Percentiles rank a stretch among this genome's conserved stretches.
Evolutionary conservation across 2,329 filamentous ascomycete genomes (phyloP).

Genomic region (Talaromyces amestolkiae): DNA sequence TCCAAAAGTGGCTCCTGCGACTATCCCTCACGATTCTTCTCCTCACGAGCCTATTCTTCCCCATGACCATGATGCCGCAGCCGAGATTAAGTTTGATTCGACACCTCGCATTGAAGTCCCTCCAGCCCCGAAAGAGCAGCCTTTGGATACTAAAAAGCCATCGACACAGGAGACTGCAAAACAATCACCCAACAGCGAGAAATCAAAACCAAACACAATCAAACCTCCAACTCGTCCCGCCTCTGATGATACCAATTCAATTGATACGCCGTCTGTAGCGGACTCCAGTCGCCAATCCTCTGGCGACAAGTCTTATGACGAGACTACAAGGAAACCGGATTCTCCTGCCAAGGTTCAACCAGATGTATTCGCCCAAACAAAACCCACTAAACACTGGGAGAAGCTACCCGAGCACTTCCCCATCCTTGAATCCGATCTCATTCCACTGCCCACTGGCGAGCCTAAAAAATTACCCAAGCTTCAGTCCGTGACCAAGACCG

Average conservation of each 20-base stretch:
- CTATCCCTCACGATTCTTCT: neutral
- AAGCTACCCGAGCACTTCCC: conserved; percentile 76
- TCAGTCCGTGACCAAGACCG: conserved; percentile 67
- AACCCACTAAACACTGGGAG: conserved; percentile 63
- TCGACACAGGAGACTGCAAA: neutral
- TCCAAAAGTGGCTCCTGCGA: conserved; percentile 19
- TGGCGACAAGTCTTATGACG: neutral
- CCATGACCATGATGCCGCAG: neutral
- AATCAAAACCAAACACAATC: neutral
- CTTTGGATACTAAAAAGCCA: neutral
- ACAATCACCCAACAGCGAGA: neutral
- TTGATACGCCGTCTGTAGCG: neutral
- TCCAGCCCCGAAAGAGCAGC: neutral
- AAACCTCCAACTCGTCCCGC: conserved; percentile 12
- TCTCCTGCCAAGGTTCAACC: conserved; percentile 35
- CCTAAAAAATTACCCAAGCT: conserved; percentile 71
- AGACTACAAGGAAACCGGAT: conserved; percentile 27
- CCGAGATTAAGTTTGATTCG: conserved; percentile 9
- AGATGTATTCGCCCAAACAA: conserved; percentile 27
- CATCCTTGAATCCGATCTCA: conserved; percentile 66
- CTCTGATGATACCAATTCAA: neutral
- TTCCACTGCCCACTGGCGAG: conserved; percentile 69
- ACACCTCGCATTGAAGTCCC: conserved; percentile 9
- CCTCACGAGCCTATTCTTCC: neutral
- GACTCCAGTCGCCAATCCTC: conserved; percentile 13